Conservation (phyloP, 2,329 filamentous ascomycete genomes). For the Penicillium griseofulvum region DNA sequence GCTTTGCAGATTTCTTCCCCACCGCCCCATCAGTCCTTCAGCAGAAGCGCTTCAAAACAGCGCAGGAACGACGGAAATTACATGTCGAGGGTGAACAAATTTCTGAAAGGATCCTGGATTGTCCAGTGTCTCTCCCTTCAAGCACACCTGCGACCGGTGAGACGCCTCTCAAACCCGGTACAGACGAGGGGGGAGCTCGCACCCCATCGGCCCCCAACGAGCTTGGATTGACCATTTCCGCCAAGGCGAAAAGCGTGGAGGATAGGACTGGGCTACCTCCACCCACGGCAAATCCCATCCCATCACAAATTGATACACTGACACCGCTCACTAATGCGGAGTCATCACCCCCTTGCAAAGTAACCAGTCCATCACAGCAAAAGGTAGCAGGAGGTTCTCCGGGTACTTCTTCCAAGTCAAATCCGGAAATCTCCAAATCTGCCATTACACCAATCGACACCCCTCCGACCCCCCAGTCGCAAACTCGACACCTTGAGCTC, state of each 20-base stretch:
- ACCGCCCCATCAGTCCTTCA: slow-evolving; percentile 66
- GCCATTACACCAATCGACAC: slow-evolving; percentile 44
- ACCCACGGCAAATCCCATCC: slow-evolving; percentile 56
- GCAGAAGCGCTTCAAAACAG: slow-evolving; percentile 48
- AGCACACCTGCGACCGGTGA: slow-evolving; percentile 14
- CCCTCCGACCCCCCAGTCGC: slow-evolving; percentile 47
- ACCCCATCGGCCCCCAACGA: slow-evolving; percentile 52
- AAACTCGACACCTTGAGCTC: slow-evolving; percentile 49
- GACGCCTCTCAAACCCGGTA: slow-evolving; percentile 13
- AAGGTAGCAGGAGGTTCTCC: slow-evolving; percentile 34
- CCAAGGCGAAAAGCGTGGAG: slow-evolving; percentile 65
- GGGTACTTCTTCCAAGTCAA: slow-evolving; percentile 30
- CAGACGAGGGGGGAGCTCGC: slow-evolving; percentile 15
- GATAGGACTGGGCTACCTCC: slow-evolving; percentile 59
- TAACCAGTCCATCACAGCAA: slow-evolving; percentile 51
- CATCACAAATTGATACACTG: slow-evolving; percentile 52
- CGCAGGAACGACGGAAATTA: slow-evolving; percentile 59
- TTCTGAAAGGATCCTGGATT: slow-evolving; percentile 7
- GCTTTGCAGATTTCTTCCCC: slow-evolving; percentile 84
- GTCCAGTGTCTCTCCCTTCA: slow-evolving; percentile 4
- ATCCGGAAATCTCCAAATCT: slow-evolving; percentile 29
- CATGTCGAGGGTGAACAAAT: slow-evolving; percentile 23
- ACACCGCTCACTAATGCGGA: slow-evolving; percentile 67
- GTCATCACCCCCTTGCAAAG: slow-evolving; percentile 61
- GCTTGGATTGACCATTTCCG: slow-evolving; percentile 69